Base-by-base conservation (phyloP, 1,284 basidiomycete genomes). In the Caloboletus inedulis region DNA sequence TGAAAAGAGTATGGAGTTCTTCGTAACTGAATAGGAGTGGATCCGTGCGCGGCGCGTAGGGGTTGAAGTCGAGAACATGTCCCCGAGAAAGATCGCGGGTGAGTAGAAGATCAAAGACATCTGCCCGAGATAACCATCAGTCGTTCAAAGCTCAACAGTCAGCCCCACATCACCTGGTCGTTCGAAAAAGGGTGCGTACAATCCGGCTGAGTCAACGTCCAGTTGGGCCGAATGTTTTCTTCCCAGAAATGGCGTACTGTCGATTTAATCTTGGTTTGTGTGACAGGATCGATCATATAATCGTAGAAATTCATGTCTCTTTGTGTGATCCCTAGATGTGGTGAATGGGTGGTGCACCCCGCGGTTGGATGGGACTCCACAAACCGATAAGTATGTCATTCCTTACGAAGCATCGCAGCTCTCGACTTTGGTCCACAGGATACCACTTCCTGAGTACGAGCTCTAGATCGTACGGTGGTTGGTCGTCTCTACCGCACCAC, bases 391-490 rank as follows among this genome's bases (percentile, higher is more conserved):
- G 73, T 2, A 62, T 69, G 49, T 84, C 78, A 14, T 82, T 73
- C 34, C 89, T 77, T 5, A 97, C 91, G 63, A 97, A 96, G 72
- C 93, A 94, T 21, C 94, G 77, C 47, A 96, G 72, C 69, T 97
- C 94, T 47, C 91, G 78, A 55, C 91, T 86, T 19, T 81, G 80
- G 57, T 94, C 89, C 47, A 99, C 77, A 16, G 88, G 76, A 61
- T 93, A 92, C 89, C 91, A 98, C 68, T 95, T 94, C 57, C 93
- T 84, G 53, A 98, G 76, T 1, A 97, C 86, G n/a, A 99, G 80
- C 65, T 97, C 92, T 3, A 95, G 75, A 27, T 81, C 75, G 59
- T 90, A 88, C 1, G 62, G 43, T n/a, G 59, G 55, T 23, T 51
- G 54, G 13, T 68, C 47, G 27, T 56, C 44, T 5, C 61, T 52